Conservation (phyloP, 176 grass and related monocot genomes). For the Lolium rigidum region DNA sequence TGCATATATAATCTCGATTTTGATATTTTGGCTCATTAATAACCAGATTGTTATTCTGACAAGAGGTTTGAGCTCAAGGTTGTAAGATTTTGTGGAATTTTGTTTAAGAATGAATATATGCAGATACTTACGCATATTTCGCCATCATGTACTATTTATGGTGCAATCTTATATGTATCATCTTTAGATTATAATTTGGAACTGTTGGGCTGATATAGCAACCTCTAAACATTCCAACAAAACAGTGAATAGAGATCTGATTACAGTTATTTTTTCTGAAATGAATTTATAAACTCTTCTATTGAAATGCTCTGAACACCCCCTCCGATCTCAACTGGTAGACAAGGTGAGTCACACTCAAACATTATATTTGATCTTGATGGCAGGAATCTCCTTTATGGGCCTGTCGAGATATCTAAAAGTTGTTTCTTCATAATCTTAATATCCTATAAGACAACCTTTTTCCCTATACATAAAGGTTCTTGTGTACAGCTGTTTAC, state of each 20-base stretch:
- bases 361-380: too few species aligned
- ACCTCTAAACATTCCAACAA: not conserved
- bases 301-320: too few species aligned
- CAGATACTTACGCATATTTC: not conserved
- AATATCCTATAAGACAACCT: too few species aligned
- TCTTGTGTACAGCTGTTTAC: too few species aligned
- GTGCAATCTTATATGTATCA: not conserved
- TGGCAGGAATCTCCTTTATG: too few species aligned
- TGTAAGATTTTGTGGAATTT: not conserved
- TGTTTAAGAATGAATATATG: not conserved
- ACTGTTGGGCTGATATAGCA: not conserved
- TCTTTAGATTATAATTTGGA: not conserved
- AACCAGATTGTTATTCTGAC: not conserved
- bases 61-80: not conserved
- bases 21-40: too few species aligned
- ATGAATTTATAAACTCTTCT: not conserved
- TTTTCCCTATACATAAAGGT: too few species aligned
- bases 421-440: too few species aligned
- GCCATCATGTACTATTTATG: not conserved
- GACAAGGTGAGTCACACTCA: too few species aligned
- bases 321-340: too few species aligned
- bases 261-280: not conserved
- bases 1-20: too few species aligned
- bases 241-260: not conserved
- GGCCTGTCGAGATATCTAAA: too few species aligned